Evolutionary conservation across 805 yeast species (phyloP), one percentile per base, ranked within the genome.

Genomic region (Yamadazyma nakazawae): DNA sequence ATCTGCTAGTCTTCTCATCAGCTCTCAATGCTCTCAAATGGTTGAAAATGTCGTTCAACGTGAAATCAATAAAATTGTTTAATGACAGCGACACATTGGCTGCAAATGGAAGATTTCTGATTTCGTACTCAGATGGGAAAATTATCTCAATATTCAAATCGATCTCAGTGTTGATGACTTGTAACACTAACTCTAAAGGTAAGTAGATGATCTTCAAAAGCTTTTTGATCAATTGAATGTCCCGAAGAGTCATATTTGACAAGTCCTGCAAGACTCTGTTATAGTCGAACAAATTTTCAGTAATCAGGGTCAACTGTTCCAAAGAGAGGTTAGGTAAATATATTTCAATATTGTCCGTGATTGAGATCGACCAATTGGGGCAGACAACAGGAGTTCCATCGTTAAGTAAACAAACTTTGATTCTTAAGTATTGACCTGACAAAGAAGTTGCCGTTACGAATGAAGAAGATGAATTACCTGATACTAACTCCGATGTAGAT

Each of bases 371-470:
- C 78, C 85, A 78, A 28, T 70, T 67, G 1, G 95, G 95, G 51
- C 90, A 82, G 2, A 87, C 87, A 19, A 92, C 78, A 0, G 97
- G 92, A 0, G 92, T 86, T 10, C 92, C 88, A 68, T 94, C 98
- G 49, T 80, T 77, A 18, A 92, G 74, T 25, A 85, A 62, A 49
- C 88, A 85, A 1, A 92, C 82, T 48, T 78, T 80, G 16, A 88
- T 66, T 39, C 85, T 77, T 36, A 82, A 72, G 60, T 89, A 94
- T 45, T 80, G 83, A 12, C 98, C 98, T 19, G 83, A 78, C 44
- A 94, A 70, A 1, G 97, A 90, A 0, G 97, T 89, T 0, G 96
- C 90, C 0, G 97, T 91, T 13, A 92, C 96, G 59, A 88, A 81
- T 12, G 94, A 83, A 2, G 51, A 43, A 11, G 46, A 8, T 7